Conservation (phyloP, 805 yeast genomes). For the Tetrapisispora fleetii region DNA sequence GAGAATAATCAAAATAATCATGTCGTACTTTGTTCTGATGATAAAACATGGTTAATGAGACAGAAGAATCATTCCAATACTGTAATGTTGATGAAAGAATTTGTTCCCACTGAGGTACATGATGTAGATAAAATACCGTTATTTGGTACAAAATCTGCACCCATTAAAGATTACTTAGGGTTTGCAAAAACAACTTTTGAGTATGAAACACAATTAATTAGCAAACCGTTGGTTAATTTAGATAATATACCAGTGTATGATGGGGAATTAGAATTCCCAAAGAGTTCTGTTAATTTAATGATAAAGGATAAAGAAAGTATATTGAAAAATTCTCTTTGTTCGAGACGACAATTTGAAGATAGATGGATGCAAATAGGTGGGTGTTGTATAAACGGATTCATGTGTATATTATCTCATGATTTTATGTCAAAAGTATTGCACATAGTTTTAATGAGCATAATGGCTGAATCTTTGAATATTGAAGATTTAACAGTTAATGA, state of each 20-base stretch:
- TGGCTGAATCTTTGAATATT: conserved; percentile 29
- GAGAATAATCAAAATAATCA: conserved; percentile 24
- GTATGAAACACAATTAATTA: conserved; percentile 29
- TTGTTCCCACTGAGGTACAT: conserved; percentile 14
- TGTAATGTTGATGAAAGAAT: conserved; percentile 42
- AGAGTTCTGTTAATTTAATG: conserved; percentile 4
- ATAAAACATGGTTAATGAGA: conserved; percentile 52
- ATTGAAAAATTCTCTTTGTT: conserved; percentile 40
- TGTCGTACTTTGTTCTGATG: conserved; percentile 52
- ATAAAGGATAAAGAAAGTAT: conserved; percentile 29
- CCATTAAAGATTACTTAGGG: conserved; percentile 26
- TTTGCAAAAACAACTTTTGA: conserved; percentile 23
- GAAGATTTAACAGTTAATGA: conserved; percentile 24
- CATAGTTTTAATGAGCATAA: conserved; percentile 30
- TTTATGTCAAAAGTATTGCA: conserved; percentile 30
- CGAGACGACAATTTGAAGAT: conserved; percentile 40
- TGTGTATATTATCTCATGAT: conserved; percentile 30
- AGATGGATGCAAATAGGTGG: conserved; percentile 51
- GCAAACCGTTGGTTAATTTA: conserved; percentile 27
- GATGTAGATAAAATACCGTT: conserved; percentile 14
- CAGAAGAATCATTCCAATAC: conserved; percentile 86
- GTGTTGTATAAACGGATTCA: conserved; percentile 38
- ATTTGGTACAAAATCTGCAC: conserved; percentile 27
- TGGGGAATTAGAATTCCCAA: conserved; percentile 20
- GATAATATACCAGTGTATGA: conserved; percentile 31